Base-by-base conservation (phyloP, 306 rosid species). In the Rosa lucieae region DNA sequence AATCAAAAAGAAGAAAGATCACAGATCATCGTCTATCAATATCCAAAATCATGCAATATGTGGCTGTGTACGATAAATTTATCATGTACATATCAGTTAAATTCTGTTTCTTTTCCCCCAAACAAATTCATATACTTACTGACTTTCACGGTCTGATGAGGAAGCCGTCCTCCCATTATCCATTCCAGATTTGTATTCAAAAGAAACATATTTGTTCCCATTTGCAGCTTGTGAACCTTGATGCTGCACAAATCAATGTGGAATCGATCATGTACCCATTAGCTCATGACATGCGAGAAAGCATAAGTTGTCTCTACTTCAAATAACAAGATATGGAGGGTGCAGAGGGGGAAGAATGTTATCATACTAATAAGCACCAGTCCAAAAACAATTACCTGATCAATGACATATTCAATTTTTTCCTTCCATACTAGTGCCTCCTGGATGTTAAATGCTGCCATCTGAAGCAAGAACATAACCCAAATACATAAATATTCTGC, bases 371-470 rank as follows among this genome's bases (percentile, higher is more conserved):
- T 67, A 40, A 18, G 76, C 51, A 39, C 55, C 67, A 53, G 49
- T 74, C 29, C 49, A 37, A 61, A 75, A 75, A 77, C 29, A 79
- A 80, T 80, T 74, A 93, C 99, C 97, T 89, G 94, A 88, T 95
- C 99, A 88, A 95, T 95, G 56, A 91, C 99, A 82, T 84, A 77
- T 84, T 91, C 97, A 76, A 95, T 90, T 82, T 93, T 95, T 81
- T 93, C 98, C 85, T 88, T 95, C 99, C 99, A 95, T 39, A 88
- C 29, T 74, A 91, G 91, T 83, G 99, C 97, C 89, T 95, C 99
- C 86, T 93, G 99, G 84, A 95, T 95, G 86, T 95, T 95, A 86
- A 93, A 95, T 74, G 99, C 99, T 32, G 99, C 99, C 99, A 95
- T 93, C 99, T 95, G 88, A 73, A 75, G 74, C 72, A 83, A 48